These are phyloP conservation scores for Cryptomeria japonica DNA, from an alignment of 75 land plant genomes.

Conservation along the genomic window DNA sequence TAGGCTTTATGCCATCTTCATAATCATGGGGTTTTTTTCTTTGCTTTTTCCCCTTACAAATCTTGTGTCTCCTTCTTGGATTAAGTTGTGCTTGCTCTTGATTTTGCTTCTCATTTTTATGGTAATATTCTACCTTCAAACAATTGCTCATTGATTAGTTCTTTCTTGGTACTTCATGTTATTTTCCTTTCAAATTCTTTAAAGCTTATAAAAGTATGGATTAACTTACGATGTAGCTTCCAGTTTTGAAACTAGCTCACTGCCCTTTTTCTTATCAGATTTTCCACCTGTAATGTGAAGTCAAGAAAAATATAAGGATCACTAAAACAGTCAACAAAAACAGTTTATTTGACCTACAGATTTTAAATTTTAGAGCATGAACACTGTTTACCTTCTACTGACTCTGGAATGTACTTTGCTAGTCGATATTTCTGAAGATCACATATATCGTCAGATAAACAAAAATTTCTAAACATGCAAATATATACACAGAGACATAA, in stretches of 20 bases:
- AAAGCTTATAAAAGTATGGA: background rate
- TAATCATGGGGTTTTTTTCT: too few relatives aligned
- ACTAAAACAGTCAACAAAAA: background rate
- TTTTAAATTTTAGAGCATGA: background rate
- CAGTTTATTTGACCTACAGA: background rate
- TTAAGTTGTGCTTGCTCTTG: too few relatives aligned
- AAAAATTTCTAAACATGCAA: background rate
- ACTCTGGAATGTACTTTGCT: conserved; percentile 60
- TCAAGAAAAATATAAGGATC: background rate
- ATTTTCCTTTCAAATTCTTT: background rate
- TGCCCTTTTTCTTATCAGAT: conserved; percentile 14
- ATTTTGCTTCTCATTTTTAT: too few relatives aligned
- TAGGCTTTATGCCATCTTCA: too few relatives aligned
- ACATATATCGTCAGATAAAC: background rate
- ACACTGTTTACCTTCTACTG: conserved; percentile 47
- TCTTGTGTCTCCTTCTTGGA: too few relatives aligned
- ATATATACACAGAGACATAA: background rate
- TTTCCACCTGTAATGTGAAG: conserved; percentile 1
- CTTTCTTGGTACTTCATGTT: too few relatives aligned
- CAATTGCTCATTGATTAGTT: too few relatives aligned
- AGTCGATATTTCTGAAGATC: conserved; percentile 63
- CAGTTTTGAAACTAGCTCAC: conserved; percentile 3
- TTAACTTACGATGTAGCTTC: conserved; percentile 13
- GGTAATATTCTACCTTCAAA: too few relatives aligned
- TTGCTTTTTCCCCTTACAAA: too few relatives aligned